Evolutionary conservation across 768 basidiomycete genomes (phyloP).

Genomic region (Russula sp.): DNA sequence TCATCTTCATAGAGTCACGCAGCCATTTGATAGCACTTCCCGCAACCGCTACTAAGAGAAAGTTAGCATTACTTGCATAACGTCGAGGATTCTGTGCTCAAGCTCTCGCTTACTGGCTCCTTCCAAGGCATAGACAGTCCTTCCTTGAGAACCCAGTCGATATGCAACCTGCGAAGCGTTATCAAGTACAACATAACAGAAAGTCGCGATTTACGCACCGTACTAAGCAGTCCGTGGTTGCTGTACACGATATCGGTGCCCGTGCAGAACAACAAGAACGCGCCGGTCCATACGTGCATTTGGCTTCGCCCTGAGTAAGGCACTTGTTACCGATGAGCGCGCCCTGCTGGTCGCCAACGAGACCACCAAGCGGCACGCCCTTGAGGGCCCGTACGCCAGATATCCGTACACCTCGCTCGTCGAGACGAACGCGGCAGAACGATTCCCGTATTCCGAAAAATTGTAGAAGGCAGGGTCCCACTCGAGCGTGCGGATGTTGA

Average conservation of each 20-base stretch:
- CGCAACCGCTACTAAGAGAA: slow-evolving; percentile 77
- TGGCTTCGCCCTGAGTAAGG: slow-evolving; percentile 84
- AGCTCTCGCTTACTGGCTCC: slow-evolving; percentile 69
- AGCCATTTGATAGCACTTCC: slow-evolving; percentile 97
- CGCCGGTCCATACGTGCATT: slow-evolving; percentile 99
- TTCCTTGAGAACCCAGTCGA: slow-evolving; percentile 72
- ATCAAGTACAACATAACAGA: background rate
- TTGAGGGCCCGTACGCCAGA: slow-evolving; percentile 63
- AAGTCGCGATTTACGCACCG: slow-evolving; percentile 46
- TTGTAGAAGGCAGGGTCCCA: slow-evolving; percentile 81
- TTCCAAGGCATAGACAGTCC: slow-evolving; percentile 90
- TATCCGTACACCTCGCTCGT: slow-evolving; percentile 91
- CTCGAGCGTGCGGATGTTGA: slow-evolving; percentile 74
- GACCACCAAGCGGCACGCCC: slow-evolving; percentile 83
- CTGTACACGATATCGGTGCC: slow-evolving; percentile 84
- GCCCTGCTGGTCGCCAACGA: slow-evolving; percentile 98
- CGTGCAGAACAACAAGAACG: slow-evolving; percentile 94
- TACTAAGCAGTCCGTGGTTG: slow-evolving; percentile 82
- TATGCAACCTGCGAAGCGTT: slow-evolving; percentile 66
- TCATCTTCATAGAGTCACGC: slow-evolving; percentile 84
- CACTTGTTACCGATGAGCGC: slow-evolving; percentile 97
- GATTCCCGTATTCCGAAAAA: slow-evolving; percentile 85
- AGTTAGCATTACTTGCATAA: background rate
- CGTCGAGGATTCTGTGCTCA: background rate
- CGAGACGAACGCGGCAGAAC: slow-evolving; percentile 84